Percentiles rank a stretch among this genome's conserved stretches.
Conservation (phyloP, 2,329 filamentous ascomycete genomes). For the Spiromastix sp. region DNA sequence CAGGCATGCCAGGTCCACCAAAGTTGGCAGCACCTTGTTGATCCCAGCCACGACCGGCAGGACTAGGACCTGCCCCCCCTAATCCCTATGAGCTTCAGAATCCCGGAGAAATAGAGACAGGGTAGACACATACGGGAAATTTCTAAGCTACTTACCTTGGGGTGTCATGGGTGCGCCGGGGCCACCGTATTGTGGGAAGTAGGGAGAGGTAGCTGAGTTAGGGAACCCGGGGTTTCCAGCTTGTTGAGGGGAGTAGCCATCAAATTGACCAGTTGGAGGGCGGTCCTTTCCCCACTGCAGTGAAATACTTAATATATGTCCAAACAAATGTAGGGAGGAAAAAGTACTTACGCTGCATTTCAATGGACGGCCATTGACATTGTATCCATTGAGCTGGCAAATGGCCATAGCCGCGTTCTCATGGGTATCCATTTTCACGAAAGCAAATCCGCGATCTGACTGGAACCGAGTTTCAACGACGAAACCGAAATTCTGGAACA, state of each 20-base stretch:
- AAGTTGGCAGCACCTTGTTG: conserved; percentile 48
- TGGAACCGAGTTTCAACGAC: conserved; percentile 97
- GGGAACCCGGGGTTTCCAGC: conserved; percentile 57
- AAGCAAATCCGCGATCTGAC: conserved; percentile 93
- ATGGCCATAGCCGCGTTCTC: conserved; percentile 98
- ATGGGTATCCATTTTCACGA: conserved; percentile 98
- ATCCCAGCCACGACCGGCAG: conserved; percentile 46
- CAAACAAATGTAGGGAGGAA: conserved; percentile 7
- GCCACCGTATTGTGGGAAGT: conserved; percentile 92
- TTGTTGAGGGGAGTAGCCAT: conserved; percentile 74
- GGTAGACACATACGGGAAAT: no score
- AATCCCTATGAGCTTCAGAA: no score
- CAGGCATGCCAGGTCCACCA: conserved; percentile 32
- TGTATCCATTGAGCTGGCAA: conserved; percentile 94
- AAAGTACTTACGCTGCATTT: conserved; percentile 89
- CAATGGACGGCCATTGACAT: conserved; percentile 89
- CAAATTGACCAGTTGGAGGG: conserved; percentile 71
- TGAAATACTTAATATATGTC: conserved; percentile 22
- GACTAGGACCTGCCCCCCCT: conserved; percentile 38
- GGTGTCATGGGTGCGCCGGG: conserved; percentile 51
- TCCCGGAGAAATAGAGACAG: no score
- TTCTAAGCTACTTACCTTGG: conserved; percentile 37
- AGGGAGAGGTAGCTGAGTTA: conserved; percentile 66
- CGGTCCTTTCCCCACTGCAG: conserved; percentile 97
- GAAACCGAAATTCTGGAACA: conserved; percentile 98